Percentiles rank a stretch among this genome's conserved stretches.
These are phyloP conservation scores for Lasiodiplodia sp. DNA, from an alignment of 2,329 filamentous ascomycete genomes.

Conservation along the genomic window DNA sequence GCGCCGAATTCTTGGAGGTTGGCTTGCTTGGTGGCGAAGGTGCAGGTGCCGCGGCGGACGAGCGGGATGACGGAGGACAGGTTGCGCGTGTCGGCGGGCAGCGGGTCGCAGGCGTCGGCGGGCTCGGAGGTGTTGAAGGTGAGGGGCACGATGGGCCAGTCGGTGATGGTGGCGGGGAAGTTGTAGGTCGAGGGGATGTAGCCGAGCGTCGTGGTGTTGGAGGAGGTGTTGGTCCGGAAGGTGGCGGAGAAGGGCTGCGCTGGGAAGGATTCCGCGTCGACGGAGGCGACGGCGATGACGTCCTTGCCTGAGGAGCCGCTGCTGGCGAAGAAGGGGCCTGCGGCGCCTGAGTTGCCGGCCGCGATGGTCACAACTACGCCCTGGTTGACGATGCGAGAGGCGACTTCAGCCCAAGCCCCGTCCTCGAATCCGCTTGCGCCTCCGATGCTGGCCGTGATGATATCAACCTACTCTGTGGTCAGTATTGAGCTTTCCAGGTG, in stretches of 20 bases:
- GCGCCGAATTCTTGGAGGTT: conserved; percentile 64
- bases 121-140: conserved; percentile 58
- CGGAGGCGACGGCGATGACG: conserved; percentile 56
- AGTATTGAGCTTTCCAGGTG: conserved; percentile 51
- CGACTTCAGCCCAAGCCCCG: conserved; percentile 50
- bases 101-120: conserved; percentile 61
- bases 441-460: conserved; percentile 50
- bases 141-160: conserved; percentile 52
- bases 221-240: conserved; percentile 40
- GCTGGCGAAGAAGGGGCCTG: conserved; percentile 57
- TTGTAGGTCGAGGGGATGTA: conserved; percentile 48
- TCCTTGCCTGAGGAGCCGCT: conserved; percentile 52
- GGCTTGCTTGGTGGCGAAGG: conserved; percentile 61
- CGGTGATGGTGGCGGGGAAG: conserved; percentile 39
- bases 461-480: conserved; percentile 58
- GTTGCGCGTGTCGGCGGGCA: conserved; percentile 63
- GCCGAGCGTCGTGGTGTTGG: conserved; percentile 34
- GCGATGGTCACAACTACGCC: conserved; percentile 61
- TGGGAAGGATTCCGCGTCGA: conserved; percentile 49
- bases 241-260: conserved; percentile 44
- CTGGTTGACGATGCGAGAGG: conserved; percentile 52
- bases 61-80: conserved; percentile 66
- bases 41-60: conserved; percentile 65
- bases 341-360: conserved; percentile 60
- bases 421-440: conserved; percentile 44